Percentiles rank a stretch among this genome's conserved stretches.
Evolutionary conservation across 345 rosid species (phyloP).

Genomic region (Melastoma malabathricum): DNA sequence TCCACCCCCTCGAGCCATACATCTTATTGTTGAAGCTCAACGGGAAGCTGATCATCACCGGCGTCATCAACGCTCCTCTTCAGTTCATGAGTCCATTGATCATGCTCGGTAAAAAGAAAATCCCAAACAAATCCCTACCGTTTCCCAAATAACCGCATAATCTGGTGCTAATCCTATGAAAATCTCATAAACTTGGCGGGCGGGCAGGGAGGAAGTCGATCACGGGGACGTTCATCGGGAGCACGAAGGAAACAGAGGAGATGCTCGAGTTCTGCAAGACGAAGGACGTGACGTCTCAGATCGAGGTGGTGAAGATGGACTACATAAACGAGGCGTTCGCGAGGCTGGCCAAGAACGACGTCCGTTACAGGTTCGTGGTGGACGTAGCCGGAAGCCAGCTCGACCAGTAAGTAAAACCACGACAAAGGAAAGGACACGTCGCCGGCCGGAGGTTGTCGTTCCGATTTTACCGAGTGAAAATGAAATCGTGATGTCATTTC

Average conservation of each 20-base stretch:
- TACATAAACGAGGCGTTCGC: conserved; percentile 68
- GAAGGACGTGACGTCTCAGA: conserved; percentile 46
- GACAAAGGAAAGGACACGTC: too few species aligned
- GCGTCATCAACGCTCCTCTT: conserved; percentile 61
- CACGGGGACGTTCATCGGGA: conserved; percentile 72
- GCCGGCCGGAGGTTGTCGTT: too few species aligned
- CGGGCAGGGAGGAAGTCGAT: conserved; percentile 55
- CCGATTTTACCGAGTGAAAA: too few species aligned
- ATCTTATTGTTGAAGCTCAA: conserved; percentile 59
- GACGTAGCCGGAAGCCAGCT: conserved; percentile 88
- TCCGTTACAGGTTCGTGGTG: conserved; percentile 77
- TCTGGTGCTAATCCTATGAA: not conserved
- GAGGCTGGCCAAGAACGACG: conserved; percentile 87
- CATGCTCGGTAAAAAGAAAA: conserved; percentile 58
- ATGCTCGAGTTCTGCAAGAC: conserved; percentile 68
- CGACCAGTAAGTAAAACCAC: conserved; percentile 6
- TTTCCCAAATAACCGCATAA: too few species aligned
- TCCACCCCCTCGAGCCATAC: conserved; percentile 77
- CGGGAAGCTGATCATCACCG: conserved; percentile 76
- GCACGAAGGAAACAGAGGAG: conserved; percentile 77
- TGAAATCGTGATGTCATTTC: too few species aligned
- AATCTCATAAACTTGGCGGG: too few species aligned
- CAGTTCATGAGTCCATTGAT: conserved; percentile 63
- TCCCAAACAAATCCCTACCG: not conserved
- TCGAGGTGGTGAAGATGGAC: conserved; percentile 82